Base-by-base conservation (phyloP, 495 filamentous ascomycete genomes). In the Penicillium cinerascens region DNA sequence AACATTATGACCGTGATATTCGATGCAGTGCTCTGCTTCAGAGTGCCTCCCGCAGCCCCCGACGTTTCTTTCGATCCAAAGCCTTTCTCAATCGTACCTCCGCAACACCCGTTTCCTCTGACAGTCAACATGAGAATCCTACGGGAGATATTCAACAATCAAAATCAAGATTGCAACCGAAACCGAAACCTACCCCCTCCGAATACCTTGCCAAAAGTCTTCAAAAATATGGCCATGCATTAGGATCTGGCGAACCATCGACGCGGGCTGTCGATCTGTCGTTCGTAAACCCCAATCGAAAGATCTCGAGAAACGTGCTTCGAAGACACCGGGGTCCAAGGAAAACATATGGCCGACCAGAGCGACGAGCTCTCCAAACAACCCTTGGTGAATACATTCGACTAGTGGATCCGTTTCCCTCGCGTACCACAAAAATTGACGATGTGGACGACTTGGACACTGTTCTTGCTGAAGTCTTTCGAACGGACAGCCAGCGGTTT, bases 301-400 rank as follows among this genome's bases (percentile, higher is more conserved):
- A 44, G 29, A 13, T 15, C 7, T 45, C 36, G 2, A 46, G 21
- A 41, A 17, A 18, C 39, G 21, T 26, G 15, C n/a, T 17, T 33
- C 36, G 22, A 23, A 55, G 15, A n/a, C 45, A 44, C 9, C 43
- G 41, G 7, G 29, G 26, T n/a, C 23, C 41, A 39, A 52, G 33
- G 43, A 42, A 36, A 38, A 53, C 55, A 27, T 44, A 38, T 44
- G 47, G 51, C 44, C 50, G 51, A 47, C 41, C 56, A 41, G 49
- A 60, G 17, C 56, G 60, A 40, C 42, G 44, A 11, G 64, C 61
- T 0, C 39, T 76, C 3, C 74, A 76, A 54, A 56, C 56, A 9
- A 67, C 68, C 23, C 62, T 76, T 47, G 68, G 65, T 1, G 66
- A 71, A 40, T 79, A 75, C 39, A 62, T 79, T 36, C 56, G 59